Evolutionary conservation across 176 grass and related monocot species (phyloP), one percentile per base, ranked within the genome.

Genomic region (Bothriochloa decipiens): DNA sequence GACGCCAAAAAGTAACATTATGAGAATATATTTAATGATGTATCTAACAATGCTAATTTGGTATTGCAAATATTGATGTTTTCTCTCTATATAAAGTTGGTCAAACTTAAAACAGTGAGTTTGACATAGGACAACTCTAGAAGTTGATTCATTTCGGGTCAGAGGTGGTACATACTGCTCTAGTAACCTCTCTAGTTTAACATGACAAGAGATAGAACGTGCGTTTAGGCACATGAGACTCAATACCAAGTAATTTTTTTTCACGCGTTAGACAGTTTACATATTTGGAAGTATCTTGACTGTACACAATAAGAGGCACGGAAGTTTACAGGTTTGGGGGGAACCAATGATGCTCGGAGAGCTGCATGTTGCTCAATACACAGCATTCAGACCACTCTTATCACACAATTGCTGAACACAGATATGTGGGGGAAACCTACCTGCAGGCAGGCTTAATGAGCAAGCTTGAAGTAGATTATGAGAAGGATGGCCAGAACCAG

Each of bases 401-500:
- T 79, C 75, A 88, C 80, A 92, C 75, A 92, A 77, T 89, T 83
- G 80, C 80, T 75, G 63, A 37, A 41, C 74, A 86, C 18, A 35
- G 18, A 80, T 33, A 32, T 75, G 29, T 25, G 29, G 29, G 70
- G 15, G 1, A 0, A 61, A 57, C 70, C 63, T 87, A 83, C 52
- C 85, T 57, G 75, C 22, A 65, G 27, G 35, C 63, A 75, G 67
- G 66, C 78, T 79, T 80, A 95, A 65, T 74, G 77, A 67, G 77
- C 29, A 22, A 95, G 65, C 89, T 98, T 98, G 74, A 93, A 91
- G 78, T 95, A 98, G 57, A 98, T 82, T 61, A 98, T 95, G 55
- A 98, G 17, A 77, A 98, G 74, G 29, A 98, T 98, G 53, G 95
- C 91, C 81, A 98, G 63, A 68, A 86, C 85, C 25, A 98, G 92